Evolutionary conservation across 345 rosid genomes (phyloP), one percentile per base, ranked within the genome.

Genomic region (Moricandia arvensis): DNA sequence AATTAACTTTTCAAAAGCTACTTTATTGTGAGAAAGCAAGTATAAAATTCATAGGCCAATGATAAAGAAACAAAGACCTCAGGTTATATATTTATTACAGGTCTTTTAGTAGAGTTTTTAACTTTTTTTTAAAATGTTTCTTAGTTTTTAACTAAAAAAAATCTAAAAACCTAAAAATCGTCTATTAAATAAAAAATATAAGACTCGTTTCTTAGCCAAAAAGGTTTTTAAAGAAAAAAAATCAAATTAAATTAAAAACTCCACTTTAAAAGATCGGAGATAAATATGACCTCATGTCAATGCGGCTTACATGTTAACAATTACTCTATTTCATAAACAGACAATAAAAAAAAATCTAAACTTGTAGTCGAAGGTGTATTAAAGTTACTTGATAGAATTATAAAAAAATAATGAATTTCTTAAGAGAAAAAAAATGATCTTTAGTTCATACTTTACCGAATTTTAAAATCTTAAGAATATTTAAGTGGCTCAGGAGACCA

Each of bases 401-500:
- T 15, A 31, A 21, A 21, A 21, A 8, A 8, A 30, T 2, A 68
- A 18, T 33, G 0, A n/a, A 18, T 21, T 45, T 47, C 16, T 18
- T 18, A 21, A 5, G 49, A 21, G 24, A 21, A 11, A 31, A 58
- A 33, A 61, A 31, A 3, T 2, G 31, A 30, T 17, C n/a, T 49
- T 1, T 61, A 16, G 17, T 37, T 62, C 69, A 10, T 63, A 12
- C 63, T 51, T 53, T 34, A 63, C 51, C 5, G 8, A 62, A 24
- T 53, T 10, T 24, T 26, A 4, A 35, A 63, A 6, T 5, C 33
- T 41, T 5, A 57, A 13, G 29, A 37, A 7, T 2, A 17, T 66
- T 8, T 8, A 41, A 57, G 26, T 74, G 66, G 78, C 78, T 63
- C 30, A 66, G 45, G 27, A n/a, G 24, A 65, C 12, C 31, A 30